These are phyloP conservation scores for Talaromyces sp. DNA, from an alignment of 2,329 filamentous ascomycete species.

Conservation along the genomic window DNA sequence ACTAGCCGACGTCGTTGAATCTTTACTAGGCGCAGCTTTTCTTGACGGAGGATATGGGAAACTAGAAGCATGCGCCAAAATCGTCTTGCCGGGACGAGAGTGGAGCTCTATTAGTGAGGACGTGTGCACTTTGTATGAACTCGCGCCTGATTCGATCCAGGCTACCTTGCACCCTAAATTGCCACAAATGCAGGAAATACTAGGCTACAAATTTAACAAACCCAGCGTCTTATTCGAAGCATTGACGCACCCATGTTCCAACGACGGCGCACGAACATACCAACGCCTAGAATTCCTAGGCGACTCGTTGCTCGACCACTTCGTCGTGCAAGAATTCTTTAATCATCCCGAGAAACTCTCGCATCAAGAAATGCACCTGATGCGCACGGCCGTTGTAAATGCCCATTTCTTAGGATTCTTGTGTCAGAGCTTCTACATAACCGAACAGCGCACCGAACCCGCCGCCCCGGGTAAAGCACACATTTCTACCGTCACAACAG, in stretches of 20 bases:
- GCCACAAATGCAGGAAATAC: constrained; percentile 57
- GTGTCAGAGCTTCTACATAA: constrained; percentile 54
- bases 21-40: constrained; percentile 74
- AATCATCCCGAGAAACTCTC: constrained; percentile 39
- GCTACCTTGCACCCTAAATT: constrained; percentile 42
- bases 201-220: constrained; percentile 70
- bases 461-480: constrained; percentile 22
- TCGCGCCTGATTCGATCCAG: constrained; percentile 34
- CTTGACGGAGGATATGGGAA: constrained; percentile 64
- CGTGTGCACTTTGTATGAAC: constrained; percentile 45
- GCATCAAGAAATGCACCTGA: constrained; percentile 66
- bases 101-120: constrained; percentile 51
- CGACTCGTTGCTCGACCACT: constrained; percentile 76
- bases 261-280: constrained; percentile 53
- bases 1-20: constrained; percentile 83
- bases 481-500: constrained; percentile 25
- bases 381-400: constrained; percentile 75
- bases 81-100: constrained; percentile 61
- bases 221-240: constrained; percentile 71
- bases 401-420: constrained; percentile 75
- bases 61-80: constrained; percentile 60
- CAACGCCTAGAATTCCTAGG: constrained; percentile 86
- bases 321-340: constrained; percentile 66
- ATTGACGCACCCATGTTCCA: constrained; percentile 70
- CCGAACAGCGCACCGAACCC: constrained; percentile 21